These are phyloP conservation scores for Pythium phragmiticola DNA, from an alignment of 352 stramenopile genomes.

Conservation along the genomic window DNA sequence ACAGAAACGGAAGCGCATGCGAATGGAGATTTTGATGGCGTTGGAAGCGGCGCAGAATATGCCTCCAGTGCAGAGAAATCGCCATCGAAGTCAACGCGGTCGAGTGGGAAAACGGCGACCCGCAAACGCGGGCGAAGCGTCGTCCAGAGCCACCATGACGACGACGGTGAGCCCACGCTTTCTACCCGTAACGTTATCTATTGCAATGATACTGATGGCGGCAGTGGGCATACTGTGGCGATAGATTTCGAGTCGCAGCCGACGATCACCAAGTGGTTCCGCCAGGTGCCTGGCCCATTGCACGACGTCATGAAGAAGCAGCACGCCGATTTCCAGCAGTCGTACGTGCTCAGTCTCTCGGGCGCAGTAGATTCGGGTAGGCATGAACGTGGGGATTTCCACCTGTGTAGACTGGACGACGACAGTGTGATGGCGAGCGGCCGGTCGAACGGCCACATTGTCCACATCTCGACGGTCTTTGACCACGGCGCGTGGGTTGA, in stretches of 20 bases:
- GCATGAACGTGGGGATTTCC: no score
- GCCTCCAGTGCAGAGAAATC: not conserved
- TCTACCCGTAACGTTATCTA: not conserved
- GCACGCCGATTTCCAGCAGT: constrained; percentile 34
- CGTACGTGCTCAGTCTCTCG: constrained; percentile 17
- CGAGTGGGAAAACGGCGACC: not conserved
- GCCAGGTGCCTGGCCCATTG: constrained; percentile 61
- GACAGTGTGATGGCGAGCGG: constrained; percentile 41
- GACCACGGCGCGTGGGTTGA: constrained; percentile 81
- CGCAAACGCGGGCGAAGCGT: constrained; percentile 17
- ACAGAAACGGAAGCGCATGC: not conserved
- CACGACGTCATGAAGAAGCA: constrained; percentile 80
- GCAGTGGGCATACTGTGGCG: not conserved
- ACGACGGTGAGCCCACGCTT: constrained; percentile 1
- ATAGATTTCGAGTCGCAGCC: constrained; percentile 30
- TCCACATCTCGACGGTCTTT: constrained; percentile 66
- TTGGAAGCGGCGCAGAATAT: not conserved
- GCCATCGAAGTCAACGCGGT: not conserved
- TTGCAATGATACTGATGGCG: not conserved
- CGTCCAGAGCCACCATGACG: constrained; percentile 6
- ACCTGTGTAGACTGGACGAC: constrained; percentile 38
- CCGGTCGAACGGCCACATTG: constrained; percentile 40
- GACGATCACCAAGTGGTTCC: constrained; percentile 74
- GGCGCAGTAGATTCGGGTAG: not conserved
- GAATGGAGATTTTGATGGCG: not conserved